Conservation (phyloP, 169 alveolate genomes). For the Cytauxzoon felis region DNA sequence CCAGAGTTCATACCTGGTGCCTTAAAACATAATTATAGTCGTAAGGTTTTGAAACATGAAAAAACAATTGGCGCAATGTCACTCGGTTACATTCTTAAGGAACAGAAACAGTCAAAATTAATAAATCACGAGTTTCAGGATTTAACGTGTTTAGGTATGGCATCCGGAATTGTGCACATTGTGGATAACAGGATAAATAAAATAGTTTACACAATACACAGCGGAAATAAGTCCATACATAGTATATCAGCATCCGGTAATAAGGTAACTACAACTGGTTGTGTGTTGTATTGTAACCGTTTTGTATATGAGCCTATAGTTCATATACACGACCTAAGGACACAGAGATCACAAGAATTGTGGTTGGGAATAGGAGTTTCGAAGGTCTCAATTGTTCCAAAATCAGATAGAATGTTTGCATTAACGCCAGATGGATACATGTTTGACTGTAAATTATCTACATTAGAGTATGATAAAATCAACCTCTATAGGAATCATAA, state of each 20-base stretch:
- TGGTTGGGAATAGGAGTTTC: slow-evolving; percentile 42
- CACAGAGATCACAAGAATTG: slow-evolving; percentile 10
- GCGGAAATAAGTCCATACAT: slow-evolving; percentile 22
- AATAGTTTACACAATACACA: slow-evolving; percentile 36
- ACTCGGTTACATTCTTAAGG: slow-evolving; percentile 22
- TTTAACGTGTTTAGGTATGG: slow-evolving; percentile 49
- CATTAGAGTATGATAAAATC: slow-evolving; percentile 12
- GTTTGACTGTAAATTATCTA: slow-evolving; percentile 25
- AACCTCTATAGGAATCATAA: neutral
- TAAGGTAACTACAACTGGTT: slow-evolving; percentile 43
- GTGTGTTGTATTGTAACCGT: slow-evolving; percentile 21
- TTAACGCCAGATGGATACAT: slow-evolving; percentile 34
- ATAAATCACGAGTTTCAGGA: slow-evolving; percentile 8
- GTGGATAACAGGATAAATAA: slow-evolving; percentile 42
- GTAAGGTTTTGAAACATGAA: too few relatives aligned
- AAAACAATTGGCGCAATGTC: slow-evolving; percentile 39
- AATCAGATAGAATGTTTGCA: slow-evolving; percentile 33
- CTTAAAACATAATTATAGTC: too few relatives aligned
- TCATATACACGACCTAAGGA: slow-evolving; percentile 52
- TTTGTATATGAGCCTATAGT: slow-evolving; percentile 48
- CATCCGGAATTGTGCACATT: slow-evolving; percentile 55
- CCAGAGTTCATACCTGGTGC: slow-evolving; percentile 52
- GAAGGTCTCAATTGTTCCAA: slow-evolving; percentile 13
- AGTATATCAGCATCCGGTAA: slow-evolving; percentile 41
- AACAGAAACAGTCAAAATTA: neutral